Evolutionary conservation across 306 rosid genomes (phyloP).

Genomic region (Acacia melanoxylon): DNA sequence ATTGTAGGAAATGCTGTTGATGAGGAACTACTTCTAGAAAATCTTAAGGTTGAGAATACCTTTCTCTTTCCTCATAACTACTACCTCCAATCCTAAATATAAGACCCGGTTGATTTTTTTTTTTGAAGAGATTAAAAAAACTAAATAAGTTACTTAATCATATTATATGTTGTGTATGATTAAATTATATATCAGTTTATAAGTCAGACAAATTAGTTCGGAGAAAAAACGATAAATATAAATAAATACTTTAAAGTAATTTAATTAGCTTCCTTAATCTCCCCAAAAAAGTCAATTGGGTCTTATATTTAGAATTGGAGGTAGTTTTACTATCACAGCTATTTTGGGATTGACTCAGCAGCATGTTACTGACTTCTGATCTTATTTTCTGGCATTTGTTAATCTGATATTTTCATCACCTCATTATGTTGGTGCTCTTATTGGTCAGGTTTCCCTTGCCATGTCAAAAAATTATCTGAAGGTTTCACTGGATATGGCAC

Average conservation of each 20-base stretch:
- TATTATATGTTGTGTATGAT: too few relatives aligned
- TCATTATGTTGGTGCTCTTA: constrained; percentile 22
- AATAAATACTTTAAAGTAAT: too few relatives aligned
- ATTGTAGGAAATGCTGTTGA: constrained; percentile 45
- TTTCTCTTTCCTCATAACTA: constrained; percentile 10
- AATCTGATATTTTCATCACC: background rate
- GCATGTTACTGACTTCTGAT: constrained; percentile 2
- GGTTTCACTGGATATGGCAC: constrained; percentile 48
- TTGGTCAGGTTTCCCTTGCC: constrained; percentile 71
- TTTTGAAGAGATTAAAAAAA: too few relatives aligned
- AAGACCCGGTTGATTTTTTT: too few relatives aligned
- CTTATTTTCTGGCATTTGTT: background rate
- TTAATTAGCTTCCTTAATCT: too few relatives aligned
- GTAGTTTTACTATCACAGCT: background rate
- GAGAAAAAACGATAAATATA: too few relatives aligned
- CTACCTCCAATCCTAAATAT: too few relatives aligned
- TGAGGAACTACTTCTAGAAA: constrained; percentile 75
- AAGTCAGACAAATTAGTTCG: too few relatives aligned
- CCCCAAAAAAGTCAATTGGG: too few relatives aligned
- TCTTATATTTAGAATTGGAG: too few relatives aligned
- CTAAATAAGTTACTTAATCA: too few relatives aligned
- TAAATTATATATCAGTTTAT: too few relatives aligned
- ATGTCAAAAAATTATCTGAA: constrained; percentile 77
- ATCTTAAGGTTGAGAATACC: constrained; percentile 59
- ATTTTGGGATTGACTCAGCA: constrained; percentile 12